Conservation (phyloP, 1,284 basidiomycete species). For the Trichosporon sp. region DNA sequence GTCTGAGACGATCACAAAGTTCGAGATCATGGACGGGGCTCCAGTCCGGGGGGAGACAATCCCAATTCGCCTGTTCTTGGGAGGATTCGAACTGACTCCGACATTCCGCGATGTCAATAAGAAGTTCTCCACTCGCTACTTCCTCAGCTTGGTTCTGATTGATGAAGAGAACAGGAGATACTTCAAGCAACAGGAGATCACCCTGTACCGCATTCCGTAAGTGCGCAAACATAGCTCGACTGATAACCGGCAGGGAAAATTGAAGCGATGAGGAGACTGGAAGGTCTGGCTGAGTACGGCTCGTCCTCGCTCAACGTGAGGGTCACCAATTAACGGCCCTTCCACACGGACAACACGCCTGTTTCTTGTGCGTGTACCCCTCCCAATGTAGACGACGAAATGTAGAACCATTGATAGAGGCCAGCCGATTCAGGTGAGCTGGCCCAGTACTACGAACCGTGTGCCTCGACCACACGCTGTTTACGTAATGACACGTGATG, state of each 20-base stretch:
- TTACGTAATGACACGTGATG: neutral
- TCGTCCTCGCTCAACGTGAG: too few species aligned
- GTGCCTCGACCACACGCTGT: too few species aligned
- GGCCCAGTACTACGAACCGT: too few species aligned
- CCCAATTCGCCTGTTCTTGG: constrained; percentile 93
- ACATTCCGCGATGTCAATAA: constrained; percentile 99
- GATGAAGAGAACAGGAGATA: constrained; percentile 80
- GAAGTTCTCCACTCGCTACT: constrained; percentile 95
- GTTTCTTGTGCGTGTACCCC: too few species aligned
- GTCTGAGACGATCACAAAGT: constrained; percentile 98
- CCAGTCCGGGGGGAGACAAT: constrained; percentile 96
- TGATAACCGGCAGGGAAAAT: constrained; percentile 8
- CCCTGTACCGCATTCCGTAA: constrained; percentile 35
- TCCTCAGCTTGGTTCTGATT: constrained; percentile 91
- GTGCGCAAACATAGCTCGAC: neutral
- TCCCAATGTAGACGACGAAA: too few species aligned
- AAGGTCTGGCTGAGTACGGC: too few species aligned
- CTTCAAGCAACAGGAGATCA: constrained; percentile 49
- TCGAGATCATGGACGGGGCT: constrained; percentile 98
- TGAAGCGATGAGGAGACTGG: neutral
- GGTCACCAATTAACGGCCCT: too few species aligned
- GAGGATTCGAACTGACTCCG: constrained; percentile 95
- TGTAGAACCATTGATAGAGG: too few species aligned
- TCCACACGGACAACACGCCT: too few species aligned
- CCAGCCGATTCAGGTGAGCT: too few species aligned